Base-by-base conservation (phyloP, 192 early-diverging fungal species). In the Backusella parvicylindrica region DNA sequence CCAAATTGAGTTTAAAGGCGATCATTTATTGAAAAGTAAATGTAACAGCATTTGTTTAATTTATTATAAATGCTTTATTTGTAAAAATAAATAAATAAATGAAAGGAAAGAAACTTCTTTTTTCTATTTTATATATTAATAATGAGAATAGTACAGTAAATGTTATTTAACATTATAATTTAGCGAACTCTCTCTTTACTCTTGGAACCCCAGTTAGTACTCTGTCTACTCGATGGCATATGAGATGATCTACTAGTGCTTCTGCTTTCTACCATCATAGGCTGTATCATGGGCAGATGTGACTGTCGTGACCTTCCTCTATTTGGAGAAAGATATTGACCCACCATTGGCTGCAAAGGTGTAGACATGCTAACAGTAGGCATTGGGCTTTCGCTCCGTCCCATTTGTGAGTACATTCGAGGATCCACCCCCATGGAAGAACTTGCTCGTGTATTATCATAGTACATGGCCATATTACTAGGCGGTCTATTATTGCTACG, bases 371-470 rank as follows among this genome's bases (percentile, higher is more conserved):
- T 71, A 0, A 41, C 3, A 3, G 33, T 30, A 2, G 69, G 68
- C 13, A 71, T 60, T 26, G 69, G 49, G n/a, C 56, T 71, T 68
- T 77, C 76, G 47, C 56, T 77, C 35, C 76, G 60, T 13, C 64
- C 31, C 33, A 75, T 75, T 50, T 75, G 63, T 53, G 64, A 28
- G 37, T 35, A 21, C 18, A 37, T 18, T 26, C 71, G 65, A 49
- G 43, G 31, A 75, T 63, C 56, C 26, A 36, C 49, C 18, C 26
- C 71, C 40, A 63, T 77, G 13, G 30, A 32, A n/a, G 30, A 32
- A 1, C 49, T 32, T 32, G 30, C 23, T 11, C 49, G 30, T 33
- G 8, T n/a, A 69, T 31, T 47, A 21, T 40, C 65, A 35, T 67
- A 67, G 2, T 36, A 35, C 65, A 67, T 67, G 23, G 53, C 23